Base-by-base conservation (phyloP, 176 grass and related monocot species). In the Eragrostis curvula region DNA sequence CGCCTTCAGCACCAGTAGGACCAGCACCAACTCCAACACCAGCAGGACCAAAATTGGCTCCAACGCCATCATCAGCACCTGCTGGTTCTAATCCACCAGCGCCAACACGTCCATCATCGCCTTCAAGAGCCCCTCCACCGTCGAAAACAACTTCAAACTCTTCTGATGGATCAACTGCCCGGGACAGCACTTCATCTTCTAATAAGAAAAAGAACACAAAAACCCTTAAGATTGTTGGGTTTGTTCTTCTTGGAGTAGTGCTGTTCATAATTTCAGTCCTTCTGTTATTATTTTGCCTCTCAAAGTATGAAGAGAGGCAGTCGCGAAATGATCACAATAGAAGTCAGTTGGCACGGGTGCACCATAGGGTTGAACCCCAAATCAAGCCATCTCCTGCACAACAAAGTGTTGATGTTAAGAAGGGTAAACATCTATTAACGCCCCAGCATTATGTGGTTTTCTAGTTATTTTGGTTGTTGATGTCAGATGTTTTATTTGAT, bases 241-340 rank as follows among this genome's bases (percentile, higher is more conserved):
- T 83, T 91, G 97, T 90, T 75, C 42, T 99, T 89, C 82, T 81
- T 12, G 91, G 72, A 57, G 70, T 99, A 47, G 89, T 90, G 70
- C 40, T 90, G 28, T 79, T 94, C 80, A 87, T 99, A 64, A 63
- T 85, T 59, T 82, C 89, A 61, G 87, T 88, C 36, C 73, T 99
- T 58, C 68, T 84, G n/a, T 71, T 85, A 44, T 79, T 99, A 50
- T 94, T 87, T 89, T 96, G 89, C 65, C 25, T 96, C 74, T 89
- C 97, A 42, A 99, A 99, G 81, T 92, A 96, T 27, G 59, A 94
- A 87, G 97, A 93, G 77, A 85, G 85, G 42, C 89, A 65, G 42
- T 91, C 87, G 65, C 94, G 82, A 51, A 77, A 89, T 83, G 79
- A 85, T 78, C 64, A 80, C 75, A 85, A 82, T 74, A 85, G 81